Evolutionary conservation across 2,329 filamentous ascomycete genomes (phyloP).

Genomic region (Exophiala sideris): DNA sequence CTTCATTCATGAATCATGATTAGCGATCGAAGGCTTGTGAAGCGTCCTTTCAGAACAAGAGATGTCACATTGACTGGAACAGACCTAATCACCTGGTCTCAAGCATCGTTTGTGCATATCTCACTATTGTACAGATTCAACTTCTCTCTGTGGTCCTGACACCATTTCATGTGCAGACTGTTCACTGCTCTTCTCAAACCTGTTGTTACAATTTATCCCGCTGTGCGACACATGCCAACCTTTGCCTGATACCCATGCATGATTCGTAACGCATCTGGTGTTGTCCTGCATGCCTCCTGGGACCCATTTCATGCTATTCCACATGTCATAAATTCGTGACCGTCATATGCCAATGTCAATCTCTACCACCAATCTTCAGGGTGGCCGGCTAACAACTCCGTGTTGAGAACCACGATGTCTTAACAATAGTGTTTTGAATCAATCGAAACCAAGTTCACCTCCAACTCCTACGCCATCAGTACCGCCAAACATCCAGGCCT

Average conservation of each 20-base stretch:
- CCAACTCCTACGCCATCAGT: not conserved
- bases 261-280: not conserved
- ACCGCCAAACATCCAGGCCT: conserved; percentile 80
- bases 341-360: too few relatives aligned
- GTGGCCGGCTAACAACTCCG: too few relatives aligned
- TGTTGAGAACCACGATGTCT: too few relatives aligned
- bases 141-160: not conserved
- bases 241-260: conserved; percentile 34
- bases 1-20: too few relatives aligned
- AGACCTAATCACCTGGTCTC: too few relatives aligned
- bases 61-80: too few relatives aligned
- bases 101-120: too few relatives aligned
- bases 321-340: not conserved
- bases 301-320: not conserved
- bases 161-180: too few relatives aligned
- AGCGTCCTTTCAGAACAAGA: not conserved
- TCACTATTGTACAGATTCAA: not conserved
- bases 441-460: not conserved
- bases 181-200: too few relatives aligned
- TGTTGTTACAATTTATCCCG: too few relatives aligned
- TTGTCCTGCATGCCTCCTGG: not conserved
- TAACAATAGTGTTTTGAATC: not conserved
- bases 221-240: conserved; percentile 31
- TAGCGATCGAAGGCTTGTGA: too few relatives aligned
- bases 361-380: too few relatives aligned